Percentiles rank a stretch among this genome's conserved stretches.
phyloP scores from a whole-genome alignment of 1,284 basidiomycete species.

The Cryptococcus amylolentus region DNA sequence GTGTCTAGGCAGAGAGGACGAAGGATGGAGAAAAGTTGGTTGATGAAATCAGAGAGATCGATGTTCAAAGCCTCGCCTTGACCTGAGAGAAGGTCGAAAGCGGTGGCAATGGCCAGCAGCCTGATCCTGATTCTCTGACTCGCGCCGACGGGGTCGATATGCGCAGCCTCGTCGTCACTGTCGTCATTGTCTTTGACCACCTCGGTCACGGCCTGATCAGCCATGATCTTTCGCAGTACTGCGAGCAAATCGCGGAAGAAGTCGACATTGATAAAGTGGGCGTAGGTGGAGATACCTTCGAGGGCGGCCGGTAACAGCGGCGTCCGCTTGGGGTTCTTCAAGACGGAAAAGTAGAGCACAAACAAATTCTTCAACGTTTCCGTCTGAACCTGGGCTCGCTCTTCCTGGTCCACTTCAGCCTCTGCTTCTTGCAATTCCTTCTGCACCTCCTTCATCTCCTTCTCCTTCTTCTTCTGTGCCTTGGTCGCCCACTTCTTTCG shows the following conservation, averaged over 20 bases:
- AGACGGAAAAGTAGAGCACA: constrained; percentile 92
- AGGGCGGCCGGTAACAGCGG: constrained; percentile 83
- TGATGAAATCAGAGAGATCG: constrained; percentile 86
- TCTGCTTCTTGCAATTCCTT: constrained; percentile 90
- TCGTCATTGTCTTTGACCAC: constrained; percentile 49
- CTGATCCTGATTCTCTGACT: constrained; percentile 59
- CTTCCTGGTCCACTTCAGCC: constrained; percentile 89
- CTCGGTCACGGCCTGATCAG: constrained; percentile 52
- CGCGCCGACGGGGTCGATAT: constrained; percentile 29
- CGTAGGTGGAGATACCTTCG: constrained; percentile 86
- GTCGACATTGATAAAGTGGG: constrained; percentile 96
- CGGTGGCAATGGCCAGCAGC: constrained; percentile 86
- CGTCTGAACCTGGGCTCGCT: constrained; percentile 80
- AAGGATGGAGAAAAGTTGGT: constrained; percentile 53
- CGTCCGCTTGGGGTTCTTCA: constrained; percentile 81
- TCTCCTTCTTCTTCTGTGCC: constrained; percentile 72
- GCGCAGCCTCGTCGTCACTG: constrained; percentile 46
- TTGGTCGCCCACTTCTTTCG: constrained; percentile 72
- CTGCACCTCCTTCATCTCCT: constrained; percentile 78
- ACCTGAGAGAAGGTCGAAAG: constrained; percentile 91
- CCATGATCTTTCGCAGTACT: constrained; percentile 76
- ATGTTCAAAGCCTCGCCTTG: constrained; percentile 98
- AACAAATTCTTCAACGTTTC: constrained; percentile 98
- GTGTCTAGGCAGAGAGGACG: constrained; percentile 53
- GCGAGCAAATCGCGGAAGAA: constrained; percentile 95